Percentiles rank a stretch among this genome's conserved stretches.
Conservation (phyloP, 305 asterid species). For the Rubia occidens region DNA sequence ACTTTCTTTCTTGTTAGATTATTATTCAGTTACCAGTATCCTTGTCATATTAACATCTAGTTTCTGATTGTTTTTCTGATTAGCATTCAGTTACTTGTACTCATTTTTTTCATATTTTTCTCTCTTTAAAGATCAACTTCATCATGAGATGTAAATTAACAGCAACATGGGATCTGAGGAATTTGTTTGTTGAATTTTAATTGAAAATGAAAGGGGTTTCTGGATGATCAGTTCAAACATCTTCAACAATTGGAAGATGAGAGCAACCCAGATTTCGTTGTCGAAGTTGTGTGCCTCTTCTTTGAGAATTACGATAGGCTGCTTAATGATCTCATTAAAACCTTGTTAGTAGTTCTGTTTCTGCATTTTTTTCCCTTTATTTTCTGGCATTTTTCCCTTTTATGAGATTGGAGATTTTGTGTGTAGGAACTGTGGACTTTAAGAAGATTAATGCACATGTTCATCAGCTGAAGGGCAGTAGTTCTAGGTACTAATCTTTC, state of each 20-base stretch:
- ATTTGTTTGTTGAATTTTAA: background rate
- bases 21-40: too few relatives aligned
- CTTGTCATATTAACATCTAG: too few relatives aligned
- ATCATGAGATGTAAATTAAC: too few relatives aligned
- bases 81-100: too few relatives aligned
- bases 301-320: constrained; percentile 34
- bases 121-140: too few relatives aligned
- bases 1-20: too few relatives aligned
- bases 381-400: background rate
- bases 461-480: constrained; percentile 36
- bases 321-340: constrained; percentile 25
- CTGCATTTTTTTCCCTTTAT: background rate
- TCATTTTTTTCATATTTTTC: too few relatives aligned
- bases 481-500: constrained; percentile 24
- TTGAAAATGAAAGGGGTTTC: constrained; percentile 17
- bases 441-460: constrained; percentile 31
- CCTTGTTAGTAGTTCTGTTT: constrained; percentile 17
- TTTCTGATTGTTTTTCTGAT: too few relatives aligned
- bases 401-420: background rate
- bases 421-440: constrained; percentile 23
- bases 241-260: too few relatives aligned
- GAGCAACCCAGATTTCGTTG: background rate
- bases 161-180: background rate
- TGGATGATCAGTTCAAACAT: constrained; percentile 22
- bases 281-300: constrained; percentile 28